These are phyloP conservation scores for Yamadazyma sp. DNA, from an alignment of 805 yeast genomes.

Conservation along the genomic window DNA sequence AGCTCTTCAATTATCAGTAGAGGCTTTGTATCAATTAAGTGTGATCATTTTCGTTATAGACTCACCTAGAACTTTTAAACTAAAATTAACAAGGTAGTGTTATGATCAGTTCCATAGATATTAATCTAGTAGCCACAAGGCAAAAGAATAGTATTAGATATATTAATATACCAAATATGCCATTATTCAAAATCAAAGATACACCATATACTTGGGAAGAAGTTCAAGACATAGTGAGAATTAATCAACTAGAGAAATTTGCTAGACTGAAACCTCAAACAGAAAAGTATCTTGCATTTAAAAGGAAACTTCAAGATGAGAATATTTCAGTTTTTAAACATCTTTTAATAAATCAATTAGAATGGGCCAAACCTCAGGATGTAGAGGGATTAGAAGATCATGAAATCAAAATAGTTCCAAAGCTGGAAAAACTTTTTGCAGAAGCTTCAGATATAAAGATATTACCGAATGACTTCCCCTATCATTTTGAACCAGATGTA, in stretches of 20 bases:
- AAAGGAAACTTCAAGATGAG: slow-evolving; percentile 30
- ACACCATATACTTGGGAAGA: slow-evolving; percentile 49
- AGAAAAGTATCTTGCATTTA: slow-evolving; percentile 45
- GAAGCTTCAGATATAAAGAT: slow-evolving; percentile 43
- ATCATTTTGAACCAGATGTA: slow-evolving; percentile 50
- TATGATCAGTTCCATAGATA: too few species aligned
- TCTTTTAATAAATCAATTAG: slow-evolving; percentile 44
- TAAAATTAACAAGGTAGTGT: too few species aligned
- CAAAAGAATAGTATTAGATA: slow-evolving; percentile 12
- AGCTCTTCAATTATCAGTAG: too few species aligned
- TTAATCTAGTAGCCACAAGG: too few species aligned
- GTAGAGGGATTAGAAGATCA: slow-evolving; percentile 18
- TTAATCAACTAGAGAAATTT: slow-evolving; percentile 44
- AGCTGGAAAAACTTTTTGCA: slow-evolving; percentile 33
- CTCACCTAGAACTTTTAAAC: too few species aligned
- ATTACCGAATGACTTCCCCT: slow-evolving; percentile 63
- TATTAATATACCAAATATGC: slow-evolving; percentile 34
- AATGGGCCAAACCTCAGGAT: slow-evolving; percentile 44
- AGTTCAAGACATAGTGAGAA: slow-evolving; percentile 31
- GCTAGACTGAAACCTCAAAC: slow-evolving; percentile 47
- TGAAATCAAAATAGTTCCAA: slow-evolving; percentile 13
- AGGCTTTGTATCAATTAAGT: too few species aligned
- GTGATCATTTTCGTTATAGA: too few species aligned
- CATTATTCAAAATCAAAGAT: slow-evolving; percentile 30
- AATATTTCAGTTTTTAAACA: slow-evolving; percentile 46